Conservation (phyloP, 1,284 basidiomycete genomes). For the Fomes fomentarius region DNA sequence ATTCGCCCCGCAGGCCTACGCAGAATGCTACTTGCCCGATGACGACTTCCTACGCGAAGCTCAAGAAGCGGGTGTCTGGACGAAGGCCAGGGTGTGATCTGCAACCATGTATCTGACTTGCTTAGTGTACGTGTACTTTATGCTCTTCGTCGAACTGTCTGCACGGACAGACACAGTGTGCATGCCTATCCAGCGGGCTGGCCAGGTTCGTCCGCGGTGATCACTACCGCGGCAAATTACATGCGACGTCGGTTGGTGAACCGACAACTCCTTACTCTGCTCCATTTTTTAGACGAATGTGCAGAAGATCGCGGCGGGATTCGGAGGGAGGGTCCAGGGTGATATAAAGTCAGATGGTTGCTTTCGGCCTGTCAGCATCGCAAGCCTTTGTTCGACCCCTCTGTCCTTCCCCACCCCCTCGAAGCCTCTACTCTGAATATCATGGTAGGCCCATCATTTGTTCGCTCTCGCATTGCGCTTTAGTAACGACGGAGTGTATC, state of each 20-base stretch:
- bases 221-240: not conserved
- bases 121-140: not conserved
- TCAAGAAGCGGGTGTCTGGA: not conserved
- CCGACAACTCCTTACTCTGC: too few relatives aligned
- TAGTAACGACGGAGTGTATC: not conserved
- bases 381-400: too few relatives aligned
- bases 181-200: too few relatives aligned
- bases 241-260: too few relatives aligned
- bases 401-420: too few relatives aligned
- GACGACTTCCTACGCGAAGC: constrained; percentile 18
- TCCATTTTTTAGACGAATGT: too few relatives aligned
- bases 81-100: not conserved
- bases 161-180: too few relatives aligned
- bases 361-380: too few relatives aligned
- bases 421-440: not conserved
- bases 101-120: not conserved
- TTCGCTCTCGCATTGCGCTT: too few relatives aligned
- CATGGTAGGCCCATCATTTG: not conserved
- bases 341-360: too few relatives aligned
- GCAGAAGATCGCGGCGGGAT: too few relatives aligned
- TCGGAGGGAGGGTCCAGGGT: too few relatives aligned
- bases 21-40: constrained; percentile 8
- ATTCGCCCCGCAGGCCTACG: constrained; percentile 12
- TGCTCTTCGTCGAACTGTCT: not conserved
- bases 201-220: not conserved